Conservation (phyloP, 805 yeast species). For the Lachancea quebecensis region DNA sequence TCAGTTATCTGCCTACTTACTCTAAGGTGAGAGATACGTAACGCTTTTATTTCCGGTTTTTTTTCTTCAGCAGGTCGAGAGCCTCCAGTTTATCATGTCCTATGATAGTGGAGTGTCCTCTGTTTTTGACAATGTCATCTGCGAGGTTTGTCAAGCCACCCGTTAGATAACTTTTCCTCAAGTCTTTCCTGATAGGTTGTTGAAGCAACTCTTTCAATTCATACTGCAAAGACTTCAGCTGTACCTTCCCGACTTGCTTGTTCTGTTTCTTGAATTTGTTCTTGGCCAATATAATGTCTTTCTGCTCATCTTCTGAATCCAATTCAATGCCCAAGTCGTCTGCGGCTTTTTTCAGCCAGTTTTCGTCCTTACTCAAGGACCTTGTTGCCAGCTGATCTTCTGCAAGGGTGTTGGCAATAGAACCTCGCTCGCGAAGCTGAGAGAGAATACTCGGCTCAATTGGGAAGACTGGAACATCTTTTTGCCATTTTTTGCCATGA, state of each 20-base stretch:
- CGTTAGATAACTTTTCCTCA: constrained; percentile 67
- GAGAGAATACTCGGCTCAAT: constrained; percentile 67
- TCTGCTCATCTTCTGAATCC: constrained; percentile 56
- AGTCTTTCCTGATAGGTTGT: constrained; percentile 52
- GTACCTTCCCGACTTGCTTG: constrained; percentile 46
- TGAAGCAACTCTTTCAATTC: constrained; percentile 48
- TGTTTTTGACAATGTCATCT: constrained; percentile 61
- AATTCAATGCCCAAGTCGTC: constrained; percentile 84
- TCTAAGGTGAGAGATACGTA: not conserved
- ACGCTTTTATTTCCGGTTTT: constrained; percentile 11
- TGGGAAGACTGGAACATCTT: constrained; percentile 62
- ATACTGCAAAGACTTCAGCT: constrained; percentile 39
- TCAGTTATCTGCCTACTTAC: not conserved
- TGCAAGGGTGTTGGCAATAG: constrained; percentile 65
- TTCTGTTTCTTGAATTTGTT: constrained; percentile 50
- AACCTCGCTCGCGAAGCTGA: constrained; percentile 63
- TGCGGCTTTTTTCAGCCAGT: constrained; percentile 87
- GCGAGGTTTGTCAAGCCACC: constrained; percentile 76
- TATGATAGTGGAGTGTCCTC: constrained; percentile 58
- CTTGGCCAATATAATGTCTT: constrained; percentile 43
- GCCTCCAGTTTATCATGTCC: constrained; percentile 70
- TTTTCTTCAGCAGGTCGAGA: constrained; percentile 46
- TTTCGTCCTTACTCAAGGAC: constrained; percentile 57
- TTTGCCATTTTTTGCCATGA: constrained; percentile 40
- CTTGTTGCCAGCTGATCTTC: constrained; percentile 59